Base-by-base conservation (phyloP, 2,329 filamentous ascomycete genomes). In the Aureobasidium sp. region DNA sequence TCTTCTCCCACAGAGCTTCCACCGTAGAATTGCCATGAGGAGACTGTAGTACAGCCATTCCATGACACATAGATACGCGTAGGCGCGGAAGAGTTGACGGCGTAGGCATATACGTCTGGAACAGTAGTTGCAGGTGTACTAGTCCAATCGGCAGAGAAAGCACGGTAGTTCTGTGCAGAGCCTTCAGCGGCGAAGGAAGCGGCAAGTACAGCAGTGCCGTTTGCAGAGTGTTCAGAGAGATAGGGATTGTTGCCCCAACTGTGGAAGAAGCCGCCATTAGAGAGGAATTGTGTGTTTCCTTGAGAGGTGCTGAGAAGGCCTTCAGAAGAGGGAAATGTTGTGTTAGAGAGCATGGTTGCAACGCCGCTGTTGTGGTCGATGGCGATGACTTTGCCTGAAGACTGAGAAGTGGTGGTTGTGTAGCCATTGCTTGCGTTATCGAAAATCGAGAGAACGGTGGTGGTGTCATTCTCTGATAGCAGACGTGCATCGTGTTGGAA, bases 401-500 rank as follows among this genome's bases (percentile, higher is more conserved):
- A 70, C 15, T 66, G 42, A 2, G 44, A 31, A 31, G 58, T 61
- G 9, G 66, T 66, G 27, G 63, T 59, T 31, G 58, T 63, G 48
- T 49, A 63, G 34, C 66, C 67, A 49, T 71, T 74, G 0, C 74
- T 77, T 17, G 77, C 74, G 68, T 83, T 83, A 63, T 82, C 79
- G 62, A 79, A 83, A 36, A 84, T 69, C 11, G 78, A 79, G 62
- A 83, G 76, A 15, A 77, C 68, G 29, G 80, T 79, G 39, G 77
- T 72, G 3, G 75, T 71, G 7, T 71, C 70, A 31, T 77, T 72
- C 49, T 77, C 72, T 6, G 68, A 67, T 20, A 78, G 65, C 51
- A 76, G 77, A 59, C 75, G 76, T 0, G 76, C 79, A 63, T 83
- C 73, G 63, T 83, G 80, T 67, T 83, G 81, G 65, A 75, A 82